A percentile compares a stretch with the other conserved stretches of the same genome.
Evolutionary conservation across 495 filamentous ascomycete species (phyloP).

Genomic region (Daldinia grandis): DNA sequence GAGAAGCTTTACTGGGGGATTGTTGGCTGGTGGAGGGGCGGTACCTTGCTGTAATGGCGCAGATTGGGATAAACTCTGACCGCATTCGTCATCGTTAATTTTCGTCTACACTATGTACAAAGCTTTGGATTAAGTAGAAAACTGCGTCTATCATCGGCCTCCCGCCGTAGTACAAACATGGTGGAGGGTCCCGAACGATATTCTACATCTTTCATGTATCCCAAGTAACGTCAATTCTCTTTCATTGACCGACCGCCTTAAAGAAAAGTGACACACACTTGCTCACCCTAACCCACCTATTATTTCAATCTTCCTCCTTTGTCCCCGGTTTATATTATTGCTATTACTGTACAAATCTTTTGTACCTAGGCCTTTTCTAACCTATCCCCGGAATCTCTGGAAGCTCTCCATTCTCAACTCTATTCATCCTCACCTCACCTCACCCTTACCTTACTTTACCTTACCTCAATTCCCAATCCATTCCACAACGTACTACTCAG

Average conservation of each 20-base stretch:
- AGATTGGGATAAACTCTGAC: conserved; percentile 21
- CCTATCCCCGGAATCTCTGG: conserved; percentile 12
- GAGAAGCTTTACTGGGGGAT: conserved; percentile 6
- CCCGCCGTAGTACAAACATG: neutral
- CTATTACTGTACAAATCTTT: conserved; percentile 14
- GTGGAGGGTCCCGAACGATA: neutral
- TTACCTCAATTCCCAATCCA: neutral
- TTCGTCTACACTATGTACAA: neutral
- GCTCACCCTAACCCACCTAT: conserved; percentile 22
- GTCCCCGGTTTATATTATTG: conserved; percentile 11
- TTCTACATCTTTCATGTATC: conserved; percentile 1
- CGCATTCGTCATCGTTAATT: conserved; percentile 40
- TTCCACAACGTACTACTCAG: conserved; percentile 32
- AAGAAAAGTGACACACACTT: conserved; percentile 1
- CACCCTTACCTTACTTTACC: conserved; percentile 16
- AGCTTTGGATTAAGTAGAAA: neutral
- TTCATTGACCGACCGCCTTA: conserved; percentile 35
- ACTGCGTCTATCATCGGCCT: neutral
- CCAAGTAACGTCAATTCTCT: conserved; percentile 32
- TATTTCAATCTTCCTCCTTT: conserved; percentile 23
- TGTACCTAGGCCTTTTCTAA: conserved; percentile 3
- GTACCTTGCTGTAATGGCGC: neutral
- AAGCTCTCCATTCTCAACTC: neutral
- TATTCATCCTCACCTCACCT: conserved; percentile 7
- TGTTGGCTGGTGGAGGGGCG: conserved; percentile 30